Conservation (phyloP, 371 early-diverging fungal species). For the Nematocida parisii region DNA sequence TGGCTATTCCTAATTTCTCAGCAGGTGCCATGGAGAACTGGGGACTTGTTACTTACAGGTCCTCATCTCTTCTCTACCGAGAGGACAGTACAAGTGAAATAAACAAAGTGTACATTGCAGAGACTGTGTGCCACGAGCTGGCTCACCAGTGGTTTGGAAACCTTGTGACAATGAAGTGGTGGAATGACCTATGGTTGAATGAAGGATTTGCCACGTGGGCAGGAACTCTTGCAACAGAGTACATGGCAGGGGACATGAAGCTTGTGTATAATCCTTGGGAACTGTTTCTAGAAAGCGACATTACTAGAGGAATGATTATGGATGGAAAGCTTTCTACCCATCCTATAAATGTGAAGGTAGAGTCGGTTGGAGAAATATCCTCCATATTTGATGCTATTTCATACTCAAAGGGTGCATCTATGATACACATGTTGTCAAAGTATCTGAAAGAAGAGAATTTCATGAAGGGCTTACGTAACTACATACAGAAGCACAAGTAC, state of each 20-base stretch:
- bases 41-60: slow-evolving; percentile 86
- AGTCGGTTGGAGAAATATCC: slow-evolving; percentile 75
- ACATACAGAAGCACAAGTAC: slow-evolving; percentile 77
- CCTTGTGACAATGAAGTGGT: slow-evolving; percentile 83
- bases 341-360: slow-evolving; percentile 81
- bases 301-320: slow-evolving; percentile 74
- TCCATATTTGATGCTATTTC: slow-evolving; percentile 77
- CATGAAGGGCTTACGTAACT: slow-evolving; percentile 74
- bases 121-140: slow-evolving; percentile 83
- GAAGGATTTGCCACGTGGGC: slow-evolving; percentile 93
- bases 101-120: slow-evolving; percentile 76
- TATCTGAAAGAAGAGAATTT: slow-evolving; percentile 74
- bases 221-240: slow-evolving; percentile 76
- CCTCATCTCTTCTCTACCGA: slow-evolving; percentile 74
- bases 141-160: slow-evolving; percentile 95
- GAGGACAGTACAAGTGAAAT: slow-evolving; percentile 72
- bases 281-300: slow-evolving; percentile 74
- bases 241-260: slow-evolving; percentile 73
- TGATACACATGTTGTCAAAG: slow-evolving; percentile 81
- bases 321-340: slow-evolving; percentile 81
- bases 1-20: slow-evolving; percentile 82
- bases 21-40: slow-evolving; percentile 81
- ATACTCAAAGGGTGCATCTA: slow-evolving; percentile 84
- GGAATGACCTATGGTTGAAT: slow-evolving; percentile 87
- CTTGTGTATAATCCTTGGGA: slow-evolving; percentile 66